These are phyloP conservation scores for Glycine latifolia DNA, from an alignment of 306 rosid genomes.

Conservation along the genomic window DNA sequence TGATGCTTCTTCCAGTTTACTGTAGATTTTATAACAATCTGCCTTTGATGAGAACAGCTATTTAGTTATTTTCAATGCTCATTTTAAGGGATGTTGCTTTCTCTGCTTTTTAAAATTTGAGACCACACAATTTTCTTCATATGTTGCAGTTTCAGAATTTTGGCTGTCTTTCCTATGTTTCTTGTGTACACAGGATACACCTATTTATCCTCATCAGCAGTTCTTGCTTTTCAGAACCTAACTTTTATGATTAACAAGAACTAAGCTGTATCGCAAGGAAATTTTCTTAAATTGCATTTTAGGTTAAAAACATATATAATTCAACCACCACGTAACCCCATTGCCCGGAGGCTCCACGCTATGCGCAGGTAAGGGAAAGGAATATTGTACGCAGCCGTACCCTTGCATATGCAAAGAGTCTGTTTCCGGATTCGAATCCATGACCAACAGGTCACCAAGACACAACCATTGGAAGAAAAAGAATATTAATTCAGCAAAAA, in stretches of 20 bases:
- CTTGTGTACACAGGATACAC: neutral
- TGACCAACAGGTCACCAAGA: no score
- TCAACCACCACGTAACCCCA: slow-evolving; percentile 24
- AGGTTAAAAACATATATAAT: slow-evolving; percentile 18
- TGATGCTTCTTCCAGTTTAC: neutral
- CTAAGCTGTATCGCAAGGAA: neutral
- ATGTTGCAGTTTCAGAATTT: neutral
- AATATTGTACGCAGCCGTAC: no score
- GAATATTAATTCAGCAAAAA: neutral
- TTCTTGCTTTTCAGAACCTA: neutral
- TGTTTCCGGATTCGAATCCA: no score
- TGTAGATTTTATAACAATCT: slow-evolving; percentile 11
- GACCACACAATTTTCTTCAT: neutral
- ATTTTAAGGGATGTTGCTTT: neutral
- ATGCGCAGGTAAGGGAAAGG: no score
- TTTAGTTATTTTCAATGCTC: neutral
- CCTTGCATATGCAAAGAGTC: no score
- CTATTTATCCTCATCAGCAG: slow-evolving; percentile 7
- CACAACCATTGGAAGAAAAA: slow-evolving; percentile 13
- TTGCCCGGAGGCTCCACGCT: no score
- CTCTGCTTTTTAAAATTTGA: neutral
- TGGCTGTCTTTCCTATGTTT: slow-evolving; percentile 8
- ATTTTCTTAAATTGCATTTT: neutral
- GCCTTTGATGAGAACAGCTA: neutral
- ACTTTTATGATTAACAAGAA: slow-evolving; percentile 6